Evolutionary conservation across 768 basidiomycete genomes (phyloP), one percentile per base, ranked within the genome.

Genomic region (Sporobolomyces pararoseus): DNA sequence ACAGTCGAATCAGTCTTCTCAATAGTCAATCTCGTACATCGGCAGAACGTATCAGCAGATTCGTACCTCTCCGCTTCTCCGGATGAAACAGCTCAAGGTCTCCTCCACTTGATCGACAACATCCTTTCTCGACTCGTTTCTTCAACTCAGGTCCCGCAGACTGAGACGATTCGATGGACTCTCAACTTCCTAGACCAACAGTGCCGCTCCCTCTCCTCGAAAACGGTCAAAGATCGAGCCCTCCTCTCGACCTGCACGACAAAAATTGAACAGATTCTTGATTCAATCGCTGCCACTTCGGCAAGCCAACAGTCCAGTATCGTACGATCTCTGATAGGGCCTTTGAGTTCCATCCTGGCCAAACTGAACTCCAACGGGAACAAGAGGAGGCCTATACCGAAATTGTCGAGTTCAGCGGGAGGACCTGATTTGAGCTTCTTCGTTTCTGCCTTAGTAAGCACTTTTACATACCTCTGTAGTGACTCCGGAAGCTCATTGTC

Each of bases 361-460:
- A 37, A n/a, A 10, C 35, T 57, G 21, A 37, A 23, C 19, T 19
- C 55, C 16, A 37, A 37, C 14, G 55, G 55, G 4, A 57, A 39
- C 16, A 37, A 39, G 23, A 37, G 55, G 35, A 57, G 55, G n/a
- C 34, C 34, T 31, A 23, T 37, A 2, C 55, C 55, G 13, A 39
- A 10, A 10, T 37, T 57, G 10, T 57, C 55, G 55, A 37, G n/a
- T 25, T n/a, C 10, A 37, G 23, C 32, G 16, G 32, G 53, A 23
- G 34, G 35, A 23, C 55, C 61, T 3, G 67, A 68, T 16, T 13
- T 68, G 1, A 46, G 55, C 6, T 44, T 68, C 27, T 55, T 68
- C 21, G 34, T 61, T 4, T 5, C 39, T 7, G 25, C 32, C 34
- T 19, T 65, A 5, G 66, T 65, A 3, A 27, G 63, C n/a, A n/a